phyloP scores from a whole-genome alignment of 177 flowering plant species.

The Vitis hybrid region DNA sequence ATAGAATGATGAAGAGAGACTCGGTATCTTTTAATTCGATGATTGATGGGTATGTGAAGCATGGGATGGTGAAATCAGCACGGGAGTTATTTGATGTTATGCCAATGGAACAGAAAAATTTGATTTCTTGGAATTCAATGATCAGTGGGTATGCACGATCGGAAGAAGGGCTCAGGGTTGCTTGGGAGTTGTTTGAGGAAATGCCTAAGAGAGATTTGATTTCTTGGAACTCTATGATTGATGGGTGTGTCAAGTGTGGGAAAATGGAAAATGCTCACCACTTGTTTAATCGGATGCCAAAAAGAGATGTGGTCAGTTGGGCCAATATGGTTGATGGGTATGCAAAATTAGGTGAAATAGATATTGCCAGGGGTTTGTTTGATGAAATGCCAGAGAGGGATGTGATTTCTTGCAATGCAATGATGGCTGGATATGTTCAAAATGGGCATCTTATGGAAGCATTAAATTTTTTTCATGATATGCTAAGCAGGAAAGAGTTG shows the following conservation, averaged over 20 bases:
- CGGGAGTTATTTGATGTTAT: constrained; percentile 43
- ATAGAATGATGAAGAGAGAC: constrained; percentile 46
- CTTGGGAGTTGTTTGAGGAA: constrained; percentile 45
- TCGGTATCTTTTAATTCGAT: constrained; percentile 60
- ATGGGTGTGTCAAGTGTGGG: constrained; percentile 52
- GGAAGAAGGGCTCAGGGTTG: constrained; percentile 30
- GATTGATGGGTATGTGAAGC: constrained; percentile 61
- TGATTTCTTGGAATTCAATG: constrained; percentile 64
- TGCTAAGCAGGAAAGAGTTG: constrained; percentile 26
- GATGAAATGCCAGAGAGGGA: constrained; percentile 55
- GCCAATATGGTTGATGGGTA: constrained; percentile 58
- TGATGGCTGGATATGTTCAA: constrained; percentile 60
- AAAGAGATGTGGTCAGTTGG: constrained; percentile 58
- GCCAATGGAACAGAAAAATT: constrained; percentile 40
- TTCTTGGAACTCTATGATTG: constrained; percentile 64
- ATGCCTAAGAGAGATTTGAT: constrained; percentile 63
- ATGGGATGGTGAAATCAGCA: constrained; percentile 42
- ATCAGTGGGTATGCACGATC: constrained; percentile 42
- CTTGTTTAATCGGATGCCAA: constrained; percentile 52
- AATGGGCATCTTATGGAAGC: constrained; percentile 50
- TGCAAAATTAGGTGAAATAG: constrained; percentile 42
- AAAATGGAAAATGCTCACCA: constrained; percentile 37
- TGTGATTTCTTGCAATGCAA: constrained; percentile 56
- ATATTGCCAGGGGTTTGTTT: constrained; percentile 42
- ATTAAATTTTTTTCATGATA: constrained; percentile 37